Evolutionary conservation across 2,329 filamentous ascomycete species (phyloP), one percentile per base, ranked within the genome.

Genomic region (Rutstroemia sp.): DNA sequence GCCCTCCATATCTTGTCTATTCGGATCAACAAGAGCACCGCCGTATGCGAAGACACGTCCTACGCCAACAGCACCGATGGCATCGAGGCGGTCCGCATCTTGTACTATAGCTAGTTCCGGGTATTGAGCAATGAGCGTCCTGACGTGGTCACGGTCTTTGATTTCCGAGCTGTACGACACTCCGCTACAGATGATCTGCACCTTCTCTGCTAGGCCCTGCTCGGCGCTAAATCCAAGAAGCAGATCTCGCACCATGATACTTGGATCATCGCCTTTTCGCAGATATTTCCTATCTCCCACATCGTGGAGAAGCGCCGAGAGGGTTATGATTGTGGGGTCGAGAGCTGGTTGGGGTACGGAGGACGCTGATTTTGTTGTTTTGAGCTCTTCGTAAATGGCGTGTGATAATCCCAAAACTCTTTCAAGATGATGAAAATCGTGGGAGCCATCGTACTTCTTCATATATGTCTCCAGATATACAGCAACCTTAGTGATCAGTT

Each of bases 11-110:
- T 76, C 78, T 25, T 75, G 73, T 5, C 69, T 67, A 7, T 7
- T 30, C 27, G 27, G 27, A 30, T 30, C 27, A 30, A 30, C 27
- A 12, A 52, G 54, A 9, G 84, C 86, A 0, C 86, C 91, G 0
- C 87, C 82, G 69, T 84, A 96, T 0, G 86, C 84, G 69, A 94
- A 92, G 42, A 81, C 80, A 42, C 92, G 76, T 1, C 81, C 91
- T 52, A 96, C 83, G 0, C 92, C 92, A 30, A 96, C 81, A 0
- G 88, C 89, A 1, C 92, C 92, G 51, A 96, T 84, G 4, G 91
- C 89, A 72, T 97, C 92, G n/a, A 97, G 76, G 7, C 92, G 79
- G 73, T 96, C 92, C 4, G 92, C 92, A 71, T 96, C 92, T 73
- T 96, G 92, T 38, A 96, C 90, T 47, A 95, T 81, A 0, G 82